Conservation (phyloP, 2,329 filamentous ascomycete species). For the Ilyonectria sp. region DNA sequence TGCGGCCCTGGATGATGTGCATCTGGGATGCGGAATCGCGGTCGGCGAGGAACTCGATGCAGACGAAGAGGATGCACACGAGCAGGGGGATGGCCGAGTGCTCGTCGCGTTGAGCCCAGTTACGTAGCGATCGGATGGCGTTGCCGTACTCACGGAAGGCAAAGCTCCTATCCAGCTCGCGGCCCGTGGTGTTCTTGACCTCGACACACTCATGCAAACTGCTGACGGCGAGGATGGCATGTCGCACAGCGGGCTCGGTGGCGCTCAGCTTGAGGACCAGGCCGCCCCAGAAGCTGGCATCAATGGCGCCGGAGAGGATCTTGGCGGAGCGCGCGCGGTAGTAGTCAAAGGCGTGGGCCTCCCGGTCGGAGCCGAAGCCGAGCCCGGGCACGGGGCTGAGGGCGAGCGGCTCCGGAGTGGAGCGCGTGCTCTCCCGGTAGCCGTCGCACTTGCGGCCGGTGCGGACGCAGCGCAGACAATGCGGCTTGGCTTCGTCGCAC, state of each 20-base stretch:
- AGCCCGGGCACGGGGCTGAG: constrained; percentile 41
- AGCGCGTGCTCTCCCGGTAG: constrained; percentile 54
- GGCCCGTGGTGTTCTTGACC: constrained; percentile 37
- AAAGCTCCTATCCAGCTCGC: constrained; percentile 41
- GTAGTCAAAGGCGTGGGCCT: constrained; percentile 51
- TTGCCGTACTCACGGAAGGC: constrained; percentile 61
- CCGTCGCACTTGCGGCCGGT: constrained; percentile 72
- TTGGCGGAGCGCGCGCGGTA: constrained; percentile 56
- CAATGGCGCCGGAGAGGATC: constrained; percentile 60
- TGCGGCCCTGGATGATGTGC: constrained; percentile 61
- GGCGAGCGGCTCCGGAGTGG: constrained; percentile 34
- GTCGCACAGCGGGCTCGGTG: constrained; percentile 62
- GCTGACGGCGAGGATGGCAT: constrained; percentile 66
- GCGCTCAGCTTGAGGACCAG: constrained; percentile 63
- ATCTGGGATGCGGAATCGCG: constrained; percentile 62
- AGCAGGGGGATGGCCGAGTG: constrained; percentile 55
- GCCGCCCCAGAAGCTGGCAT: constrained; percentile 60
- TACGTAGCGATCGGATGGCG: constrained; percentile 60
- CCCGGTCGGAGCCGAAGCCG: constrained; percentile 41
- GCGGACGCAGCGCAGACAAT: constrained; percentile 67
- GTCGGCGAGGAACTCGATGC: constrained; percentile 68
- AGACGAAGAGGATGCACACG: constrained; percentile 66
- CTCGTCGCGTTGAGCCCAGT: constrained; percentile 52
- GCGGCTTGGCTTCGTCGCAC: constrained; percentile 69
- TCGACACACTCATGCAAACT: constrained; percentile 59